Evolutionary conservation across 352 stramenopile genomes (phyloP).

Genomic region (Phytophthora fragariae): DNA sequence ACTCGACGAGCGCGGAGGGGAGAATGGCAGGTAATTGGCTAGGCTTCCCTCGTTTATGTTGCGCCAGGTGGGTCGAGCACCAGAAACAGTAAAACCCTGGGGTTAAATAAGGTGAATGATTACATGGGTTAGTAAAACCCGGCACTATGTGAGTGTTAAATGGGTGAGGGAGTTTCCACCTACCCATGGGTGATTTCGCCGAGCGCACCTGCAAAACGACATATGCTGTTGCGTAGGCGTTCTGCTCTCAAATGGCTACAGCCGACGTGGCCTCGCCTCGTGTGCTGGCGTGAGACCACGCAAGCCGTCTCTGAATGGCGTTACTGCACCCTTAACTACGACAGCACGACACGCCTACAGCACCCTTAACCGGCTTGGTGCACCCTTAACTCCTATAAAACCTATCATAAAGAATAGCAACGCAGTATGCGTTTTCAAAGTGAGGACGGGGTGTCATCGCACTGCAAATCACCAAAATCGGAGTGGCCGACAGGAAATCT

Average conservation of each 20-base stretch:
- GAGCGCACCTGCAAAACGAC: background rate
- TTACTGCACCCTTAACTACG: too few relatives aligned
- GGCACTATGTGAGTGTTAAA: background rate
- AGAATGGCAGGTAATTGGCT: slow-evolving; percentile 36
- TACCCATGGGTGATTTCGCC: too few relatives aligned
- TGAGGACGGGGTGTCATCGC: too few relatives aligned
- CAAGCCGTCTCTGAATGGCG: too few relatives aligned
- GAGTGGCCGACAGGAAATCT: too few relatives aligned
- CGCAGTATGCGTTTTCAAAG: too few relatives aligned
- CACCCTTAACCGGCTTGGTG: too few relatives aligned
- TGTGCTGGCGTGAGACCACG: background rate
- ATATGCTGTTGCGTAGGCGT: background rate
- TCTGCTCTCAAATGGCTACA: background rate
- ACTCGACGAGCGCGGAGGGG: slow-evolving; percentile 28
- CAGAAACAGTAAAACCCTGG: background rate
- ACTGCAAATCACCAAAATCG: too few relatives aligned
- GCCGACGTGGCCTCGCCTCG: background rate
- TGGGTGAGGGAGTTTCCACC: background rate
- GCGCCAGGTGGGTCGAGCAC: slow-evolving; percentile 2
- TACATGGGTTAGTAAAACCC: background rate
- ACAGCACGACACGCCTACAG: too few relatives aligned
- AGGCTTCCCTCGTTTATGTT: slow-evolving; percentile 24
- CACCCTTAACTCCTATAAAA: too few relatives aligned
- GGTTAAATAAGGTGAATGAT: background rate
- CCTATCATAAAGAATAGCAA: too few relatives aligned